Evolutionary conservation across 1,284 basidiomycete genomes (phyloP).

Genomic region (Cutaneotrichosporon sp.): DNA sequence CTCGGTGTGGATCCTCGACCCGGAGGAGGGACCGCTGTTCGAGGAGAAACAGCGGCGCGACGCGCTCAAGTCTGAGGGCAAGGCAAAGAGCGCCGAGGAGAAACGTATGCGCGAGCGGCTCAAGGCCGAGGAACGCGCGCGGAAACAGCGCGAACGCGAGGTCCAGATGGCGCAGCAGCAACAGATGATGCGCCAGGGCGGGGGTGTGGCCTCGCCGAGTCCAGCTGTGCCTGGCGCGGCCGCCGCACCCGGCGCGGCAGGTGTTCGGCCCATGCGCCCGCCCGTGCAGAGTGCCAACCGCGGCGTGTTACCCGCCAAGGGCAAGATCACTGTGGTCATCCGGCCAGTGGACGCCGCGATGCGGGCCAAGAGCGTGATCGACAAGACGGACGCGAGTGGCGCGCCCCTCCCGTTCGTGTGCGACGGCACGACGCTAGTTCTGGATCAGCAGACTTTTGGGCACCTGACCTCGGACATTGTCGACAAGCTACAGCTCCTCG

Average conservation of each 20-base stretch:
- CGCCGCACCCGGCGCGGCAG: not conserved
- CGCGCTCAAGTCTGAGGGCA: constrained; percentile 40
- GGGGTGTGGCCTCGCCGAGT: not conserved
- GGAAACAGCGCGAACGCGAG: constrained; percentile 31
- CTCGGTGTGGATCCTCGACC: constrained; percentile 81
- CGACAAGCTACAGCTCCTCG: constrained; percentile 38
- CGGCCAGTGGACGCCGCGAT: constrained; percentile 37
- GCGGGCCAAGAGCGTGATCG: constrained; percentile 36
- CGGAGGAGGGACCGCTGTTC: constrained; percentile 51
- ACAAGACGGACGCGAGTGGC: constrained; percentile 34
- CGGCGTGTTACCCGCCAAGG: constrained; percentile 33
- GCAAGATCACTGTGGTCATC: constrained; percentile 38
- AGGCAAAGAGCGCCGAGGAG: constrained; percentile 44
- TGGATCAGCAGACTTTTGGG: constrained; percentile 40
- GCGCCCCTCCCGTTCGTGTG: constrained; percentile 42
- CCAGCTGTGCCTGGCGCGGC: not conserved
- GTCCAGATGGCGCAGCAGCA: constrained; percentile 18
- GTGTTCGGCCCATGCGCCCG: constrained; percentile 2
- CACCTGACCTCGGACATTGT: constrained; percentile 41
- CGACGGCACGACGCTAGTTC: constrained; percentile 37
- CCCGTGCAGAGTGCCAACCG: constrained; percentile 24
- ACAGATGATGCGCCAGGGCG: constrained; percentile 13
- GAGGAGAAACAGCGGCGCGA: constrained; percentile 45
- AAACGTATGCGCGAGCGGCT: constrained; percentile 37
- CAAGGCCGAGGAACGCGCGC: constrained; percentile 33